Evolutionary conservation across 108 stramenopile species (phyloP), one percentile per base, ranked within the genome.

Genomic region (Cyclotella kingstonii): DNA sequence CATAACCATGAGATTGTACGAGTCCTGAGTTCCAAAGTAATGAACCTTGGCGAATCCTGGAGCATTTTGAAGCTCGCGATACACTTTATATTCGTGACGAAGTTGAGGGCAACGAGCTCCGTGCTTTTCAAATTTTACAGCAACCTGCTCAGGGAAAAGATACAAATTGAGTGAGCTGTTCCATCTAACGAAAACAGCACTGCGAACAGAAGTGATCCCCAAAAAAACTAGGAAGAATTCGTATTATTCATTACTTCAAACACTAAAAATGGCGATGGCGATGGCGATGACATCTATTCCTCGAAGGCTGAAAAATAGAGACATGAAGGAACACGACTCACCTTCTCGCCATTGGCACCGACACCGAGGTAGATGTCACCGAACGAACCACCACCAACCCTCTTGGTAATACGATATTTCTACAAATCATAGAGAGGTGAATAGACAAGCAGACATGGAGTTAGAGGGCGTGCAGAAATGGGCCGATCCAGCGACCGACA

Each of bases 1-100:
- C 98, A 98, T 97, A n/a, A 98, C 98, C 98, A 98, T 97, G 38
- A 97, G 89, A 59, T 98, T 98, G 83, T 95, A 98, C 35, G 88
- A 93, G 65, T 96, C 92, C 60, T 96, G 94, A 23, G 94, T 91
- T 35, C 98, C 98, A 70, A 96, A 98, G 80, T 95, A 97, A 70
- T 95, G 93, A 36, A 98, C 95, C 68, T 98, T 93, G 61, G 94
- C 93, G 49, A 95, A 95, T 35, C 93, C 93, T 17, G 93, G 93
- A 22, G 93, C 93, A 74, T 91, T 91, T 70, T 97, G 95, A 40
- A 99, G 87, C 65, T 98, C 96, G 50, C 98, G 93, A 85, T 99
- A 99, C 29, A 99, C 97, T 81, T 99, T 99, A 73, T 97, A 97
- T 66, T 99, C 99, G 77, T 98, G 97, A 66, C 98, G 91, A 29